Conservation (phyloP, 805 yeast species). For the Grigorovia jiainica region DNA sequence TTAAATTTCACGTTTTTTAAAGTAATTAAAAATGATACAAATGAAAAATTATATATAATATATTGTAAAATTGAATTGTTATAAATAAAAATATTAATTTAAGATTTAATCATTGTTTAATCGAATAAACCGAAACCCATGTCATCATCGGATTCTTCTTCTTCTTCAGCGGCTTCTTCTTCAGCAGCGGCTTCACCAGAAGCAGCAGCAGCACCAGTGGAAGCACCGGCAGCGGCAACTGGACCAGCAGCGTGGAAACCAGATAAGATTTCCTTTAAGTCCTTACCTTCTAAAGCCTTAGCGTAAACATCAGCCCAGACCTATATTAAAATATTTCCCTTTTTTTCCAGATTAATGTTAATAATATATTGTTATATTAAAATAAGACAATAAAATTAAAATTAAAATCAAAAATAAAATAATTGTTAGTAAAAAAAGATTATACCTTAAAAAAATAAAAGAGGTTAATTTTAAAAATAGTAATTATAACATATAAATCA, state of each 20-base stretch:
- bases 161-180: conserved; percentile 54
- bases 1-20: background rate
- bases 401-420: too few species aligned
- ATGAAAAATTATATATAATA: background rate
- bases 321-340: too few species aligned
- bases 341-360: too few species aligned
- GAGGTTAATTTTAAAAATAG: too few species aligned
- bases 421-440: too few species aligned
- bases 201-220: conserved; percentile 39
- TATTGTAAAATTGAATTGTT: background rate
- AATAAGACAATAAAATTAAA: too few species aligned
- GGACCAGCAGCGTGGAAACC: conserved; percentile 40
- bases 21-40: background rate
- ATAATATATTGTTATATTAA: too few species aligned
- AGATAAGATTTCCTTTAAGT: conserved; percentile 59
- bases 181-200: conserved; percentile 46
- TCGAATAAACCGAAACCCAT: conserved; percentile 93
- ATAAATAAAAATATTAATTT: background rate
- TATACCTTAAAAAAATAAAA: too few species aligned
- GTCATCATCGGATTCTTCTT: conserved; percentile 75
- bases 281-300: conserved; percentile 76
- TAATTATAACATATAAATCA: too few species aligned
- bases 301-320: conserved; percentile 78
- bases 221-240: conserved; percentile 36
- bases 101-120: conserved; percentile 32